Conservation (phyloP, 2,329 filamentous ascomycete genomes). For the Ophiocordyceps camponoti-rufipedis region DNA sequence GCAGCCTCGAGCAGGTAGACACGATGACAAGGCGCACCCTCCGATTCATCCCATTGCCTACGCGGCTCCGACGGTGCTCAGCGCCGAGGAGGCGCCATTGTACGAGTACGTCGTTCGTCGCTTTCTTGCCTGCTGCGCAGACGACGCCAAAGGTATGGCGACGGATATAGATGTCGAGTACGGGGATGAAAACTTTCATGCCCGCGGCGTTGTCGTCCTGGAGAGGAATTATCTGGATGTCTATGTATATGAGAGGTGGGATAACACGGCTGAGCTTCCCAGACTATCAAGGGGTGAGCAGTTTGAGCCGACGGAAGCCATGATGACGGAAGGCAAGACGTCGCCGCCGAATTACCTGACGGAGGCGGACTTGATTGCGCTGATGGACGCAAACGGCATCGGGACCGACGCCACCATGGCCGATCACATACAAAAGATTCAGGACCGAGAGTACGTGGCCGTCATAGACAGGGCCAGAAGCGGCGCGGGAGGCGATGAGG, state of each 20-base stretch:
- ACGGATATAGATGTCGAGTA: constrained; percentile 76
- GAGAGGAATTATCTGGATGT: constrained; percentile 90
- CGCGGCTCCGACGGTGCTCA: constrained; percentile 44
- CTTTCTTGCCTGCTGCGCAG: constrained; percentile 89
- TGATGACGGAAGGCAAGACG: constrained; percentile 84
- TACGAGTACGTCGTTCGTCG: constrained; percentile 88
- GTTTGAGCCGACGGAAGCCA: constrained; percentile 77
- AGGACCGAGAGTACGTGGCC: constrained; percentile 71
- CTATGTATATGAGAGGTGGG: constrained; percentile 94
- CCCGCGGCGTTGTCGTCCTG: constrained; percentile 68
- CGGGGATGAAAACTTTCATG: constrained; percentile 64
- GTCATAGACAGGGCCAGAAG: constrained; percentile 30
- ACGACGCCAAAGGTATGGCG: constrained; percentile 74
- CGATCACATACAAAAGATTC: constrained; percentile 92
- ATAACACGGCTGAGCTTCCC: constrained; percentile 67
- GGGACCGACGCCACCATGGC: constrained; percentile 98
- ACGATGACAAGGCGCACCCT: constrained; percentile 94
- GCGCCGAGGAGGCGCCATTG: constrained; percentile 52
- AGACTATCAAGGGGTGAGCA: constrained; percentile 60
- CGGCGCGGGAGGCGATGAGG: constrained; percentile 20
- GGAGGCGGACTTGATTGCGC: constrained; percentile 81
- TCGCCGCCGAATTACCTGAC: constrained; percentile 71
- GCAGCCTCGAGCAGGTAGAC: constrained; percentile 61
- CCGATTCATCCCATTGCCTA: constrained; percentile 94
- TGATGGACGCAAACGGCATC: constrained; percentile 98